Conservation (phyloP, 345 rosid genomes). For the Noccaea caerulescens region DNA sequence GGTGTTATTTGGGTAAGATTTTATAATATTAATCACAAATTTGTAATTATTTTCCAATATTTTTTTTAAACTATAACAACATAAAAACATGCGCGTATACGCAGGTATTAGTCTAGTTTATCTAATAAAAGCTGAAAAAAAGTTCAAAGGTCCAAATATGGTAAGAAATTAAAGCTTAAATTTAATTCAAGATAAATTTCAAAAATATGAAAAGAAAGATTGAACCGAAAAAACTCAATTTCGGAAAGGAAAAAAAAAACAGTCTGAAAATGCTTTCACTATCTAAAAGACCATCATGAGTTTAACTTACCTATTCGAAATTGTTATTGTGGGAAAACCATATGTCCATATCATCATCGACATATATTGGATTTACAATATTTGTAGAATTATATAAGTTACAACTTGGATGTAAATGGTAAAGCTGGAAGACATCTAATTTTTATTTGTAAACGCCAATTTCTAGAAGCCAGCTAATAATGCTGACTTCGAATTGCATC, state of each 20-base stretch:
- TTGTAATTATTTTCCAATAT: too few relatives aligned
- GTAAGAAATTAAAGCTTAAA: too few relatives aligned
- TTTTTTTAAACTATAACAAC: too few relatives aligned
- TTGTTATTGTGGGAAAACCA: not conserved
- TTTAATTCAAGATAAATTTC: not conserved
- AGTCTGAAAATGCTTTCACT: not conserved
- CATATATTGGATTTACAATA: not conserved
- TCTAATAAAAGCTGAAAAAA: not conserved
- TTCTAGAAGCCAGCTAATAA: slow-evolving; percentile 42
- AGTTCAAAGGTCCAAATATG: too few relatives aligned
- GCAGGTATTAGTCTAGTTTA: too few relatives aligned
- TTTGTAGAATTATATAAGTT: slow-evolving; percentile 8
- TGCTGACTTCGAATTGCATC: slow-evolving; percentile 32
- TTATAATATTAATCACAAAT: too few relatives aligned
- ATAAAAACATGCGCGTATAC: too few relatives aligned
- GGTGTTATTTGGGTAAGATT: too few relatives aligned
- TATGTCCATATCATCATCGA: not conserved
- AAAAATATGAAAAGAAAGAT: too few relatives aligned
- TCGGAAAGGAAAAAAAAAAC: not conserved
- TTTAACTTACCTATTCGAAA: slow-evolving; percentile 4
- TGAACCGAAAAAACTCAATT: too few relatives aligned
- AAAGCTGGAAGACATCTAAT: slow-evolving; percentile 33
- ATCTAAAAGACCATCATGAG: not conserved
- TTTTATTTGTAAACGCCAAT: not conserved
- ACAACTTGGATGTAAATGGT: slow-evolving; percentile 15